Evolutionary conservation across 345 rosid genomes (phyloP), one percentile per base, ranked within the genome.

Genomic region (Arabis hirsuta): DNA sequence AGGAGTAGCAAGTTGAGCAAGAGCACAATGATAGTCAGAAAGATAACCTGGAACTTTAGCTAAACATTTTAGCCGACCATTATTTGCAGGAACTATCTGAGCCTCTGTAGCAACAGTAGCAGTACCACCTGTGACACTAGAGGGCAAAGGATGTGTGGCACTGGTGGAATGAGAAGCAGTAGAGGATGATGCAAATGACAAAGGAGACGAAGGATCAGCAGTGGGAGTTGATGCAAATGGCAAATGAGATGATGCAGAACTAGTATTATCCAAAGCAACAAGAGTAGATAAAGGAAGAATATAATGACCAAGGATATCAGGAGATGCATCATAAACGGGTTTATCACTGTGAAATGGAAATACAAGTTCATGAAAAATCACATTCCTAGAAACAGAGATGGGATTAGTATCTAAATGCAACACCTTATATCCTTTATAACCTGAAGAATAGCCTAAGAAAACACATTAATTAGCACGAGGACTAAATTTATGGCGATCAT

Each of bases 321-420:
- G 0, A 14, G 7, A 4, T 2, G 9, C 0, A 5, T 0, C 0
- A n/a, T n/a, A n/a, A n/a, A n/a, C n/a, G n/a, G n/a, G n/a, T n/a
- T n/a, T 22, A 22, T 22, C 0, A 2, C 1, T 13, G 4, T 0
- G n/a, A 16, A 5, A 5, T 34, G 14, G 32, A 10, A 51, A 51
- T 0, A 22, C 2, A 1, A 2, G 3, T 4, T 51, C 55, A 22
- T 51, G 55, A 24, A 51, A 10, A 24, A 10, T 24, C 0, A 51
- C 55, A 51, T 51, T 51, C 3, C 14, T 1, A 10, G 55, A 10
- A 10, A 51, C 12, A 51, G 32, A 22, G 2, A 9, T 31, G 0
- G 4, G 5, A 12, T 12, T 4, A 4, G 32, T 3, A 3, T 22
- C n/a, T 4, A 51, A 4, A 11, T 51, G 0, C 3, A 51, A 16